Base-by-base conservation (phyloP, 345 rosid species). In the Cardiospermum halicacabum region DNA sequence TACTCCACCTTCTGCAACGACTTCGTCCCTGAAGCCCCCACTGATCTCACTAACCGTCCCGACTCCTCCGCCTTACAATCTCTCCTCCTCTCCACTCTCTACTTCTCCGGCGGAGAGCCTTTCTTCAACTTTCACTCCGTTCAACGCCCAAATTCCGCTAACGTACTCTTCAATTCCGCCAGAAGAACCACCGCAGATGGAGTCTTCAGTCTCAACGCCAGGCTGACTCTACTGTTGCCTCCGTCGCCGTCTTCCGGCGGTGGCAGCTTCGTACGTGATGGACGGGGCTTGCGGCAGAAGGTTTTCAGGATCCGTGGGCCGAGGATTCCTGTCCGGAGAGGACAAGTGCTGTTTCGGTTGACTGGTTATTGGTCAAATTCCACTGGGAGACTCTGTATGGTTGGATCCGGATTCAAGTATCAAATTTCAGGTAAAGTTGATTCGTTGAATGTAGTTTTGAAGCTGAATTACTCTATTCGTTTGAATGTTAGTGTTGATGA, bases 371-470 rank as follows among this genome's bases (percentile, higher is more conserved):
- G 90, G 98, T 83, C 89, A 3, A 75, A 82, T 71, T 69, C 84
- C 55, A 72, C 80, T n/a, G 92, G 94, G 66, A 79, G 72, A 74
- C 82, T 90, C 30, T 93, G 98, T 78, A 76, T 88, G 94, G 86
- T 93, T 28, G 97, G 97, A 82, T 86, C 97, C 62, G 80, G 84
- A 15, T 47, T 69, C 56, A 65, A 55, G 36, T 36, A 42, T 13
- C 56, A 48, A 4, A 65, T 62, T 66, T 67, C 68, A 27, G 85
- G 89, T 51, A 70, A 32, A 58, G 61, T 67, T 15, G 62, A 61
- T 65, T 32, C 65, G 42, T 54, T 67, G 21, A 53, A 78, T 73
- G 90, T 62, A 68, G 85, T 80, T 74, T 76, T 93, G 34, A 68
- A 82, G 89, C 84, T 88, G 58, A 76, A 75, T 64, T 88, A 80